These are phyloP conservation scores for Pseudomicrostroma phylloplanum DNA, from an alignment of 1,284 basidiomycete genomes.

Conservation along the genomic window DNA sequence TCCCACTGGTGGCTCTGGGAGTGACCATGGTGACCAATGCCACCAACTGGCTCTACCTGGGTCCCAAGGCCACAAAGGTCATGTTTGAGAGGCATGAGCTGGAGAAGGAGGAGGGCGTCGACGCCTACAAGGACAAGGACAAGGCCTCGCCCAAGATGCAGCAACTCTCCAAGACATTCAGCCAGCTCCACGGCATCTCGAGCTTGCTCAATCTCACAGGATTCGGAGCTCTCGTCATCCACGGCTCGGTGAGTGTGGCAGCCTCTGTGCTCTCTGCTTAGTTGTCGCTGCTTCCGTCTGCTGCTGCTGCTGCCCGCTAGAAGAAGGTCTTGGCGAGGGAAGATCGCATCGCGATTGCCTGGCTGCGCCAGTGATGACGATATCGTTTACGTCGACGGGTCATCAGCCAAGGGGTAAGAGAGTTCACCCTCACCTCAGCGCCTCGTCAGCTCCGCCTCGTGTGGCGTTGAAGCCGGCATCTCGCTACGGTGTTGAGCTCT, in stretches of 20 bases:
- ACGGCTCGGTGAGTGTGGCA: constrained; percentile 15
- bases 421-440: background rate
- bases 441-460: background rate
- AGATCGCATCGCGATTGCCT: background rate
- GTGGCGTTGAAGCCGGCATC: background rate
- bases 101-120: constrained; percentile 12
- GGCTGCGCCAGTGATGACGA: background rate
- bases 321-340: background rate
- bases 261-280: constrained; percentile 1
- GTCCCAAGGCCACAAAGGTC: constrained; percentile 54
- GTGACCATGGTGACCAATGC: constrained; percentile 57
- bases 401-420: background rate
- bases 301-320: constrained; percentile 9
- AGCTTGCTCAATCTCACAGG: constrained; percentile 11
- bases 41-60: constrained; percentile 60
- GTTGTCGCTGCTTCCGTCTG: constrained; percentile 11
- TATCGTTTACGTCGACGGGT: background rate
- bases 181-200: constrained; percentile 7
- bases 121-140: constrained; percentile 8
- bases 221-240: constrained; percentile 13
- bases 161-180: constrained; percentile 50
- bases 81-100: constrained; percentile 14
- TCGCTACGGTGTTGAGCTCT: background rate
- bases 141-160: constrained; percentile 18
- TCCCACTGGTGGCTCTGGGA: constrained; percentile 63